Conservation (phyloP, 139 green algal species). For the Nannochloris sp. region DNA sequence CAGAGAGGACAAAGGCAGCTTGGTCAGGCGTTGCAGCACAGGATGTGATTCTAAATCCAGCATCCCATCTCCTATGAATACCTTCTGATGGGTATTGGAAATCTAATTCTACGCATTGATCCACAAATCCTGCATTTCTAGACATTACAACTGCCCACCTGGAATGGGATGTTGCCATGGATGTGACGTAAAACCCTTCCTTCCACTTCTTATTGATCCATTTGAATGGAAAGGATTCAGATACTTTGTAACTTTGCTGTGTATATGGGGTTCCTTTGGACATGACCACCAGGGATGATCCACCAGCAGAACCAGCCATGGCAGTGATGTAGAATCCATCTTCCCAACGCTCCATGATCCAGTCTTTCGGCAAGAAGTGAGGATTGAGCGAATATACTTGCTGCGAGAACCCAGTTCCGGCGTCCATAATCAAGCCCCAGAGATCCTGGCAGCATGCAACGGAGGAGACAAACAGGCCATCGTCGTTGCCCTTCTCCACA, state of each 20-base stretch:
- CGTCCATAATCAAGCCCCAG: conserved; percentile 96
- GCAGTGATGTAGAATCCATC: conserved; percentile 99
- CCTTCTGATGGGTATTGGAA: conserved; percentile 98
- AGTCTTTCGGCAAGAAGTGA: conserved; percentile 97
- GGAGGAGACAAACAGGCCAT: conserved; percentile 90
- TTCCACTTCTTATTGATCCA: conserved; percentile 99
- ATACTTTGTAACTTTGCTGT: conserved; percentile 99
- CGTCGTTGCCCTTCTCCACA: conserved; percentile 96
- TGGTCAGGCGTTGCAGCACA: conserved; percentile 92
- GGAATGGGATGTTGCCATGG: conserved; percentile 87
- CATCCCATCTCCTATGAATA: conserved; percentile 95
- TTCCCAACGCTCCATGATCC: conserved; percentile 99
- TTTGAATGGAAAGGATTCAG: conserved; percentile 98
- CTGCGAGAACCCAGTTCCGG: conserved; percentile 84
- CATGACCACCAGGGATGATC: conserved; percentile 83
- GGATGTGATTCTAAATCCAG: conserved; percentile 91
- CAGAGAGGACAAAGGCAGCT: conserved; percentile 52
- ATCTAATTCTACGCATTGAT: conserved; percentile 98
- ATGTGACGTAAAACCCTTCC: conserved; percentile 98
- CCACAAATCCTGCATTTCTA: conserved; percentile 93
- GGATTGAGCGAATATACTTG: conserved; percentile 71
- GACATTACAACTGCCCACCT: conserved; percentile 99
- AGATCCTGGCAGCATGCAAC: conserved; percentile 96
- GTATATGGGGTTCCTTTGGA: conserved; percentile 95
- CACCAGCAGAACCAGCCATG: conserved; percentile 76